These are phyloP conservation scores for Forsythia suspensa DNA, from an alignment of 257 asterid genomes.

Conservation along the genomic window DNA sequence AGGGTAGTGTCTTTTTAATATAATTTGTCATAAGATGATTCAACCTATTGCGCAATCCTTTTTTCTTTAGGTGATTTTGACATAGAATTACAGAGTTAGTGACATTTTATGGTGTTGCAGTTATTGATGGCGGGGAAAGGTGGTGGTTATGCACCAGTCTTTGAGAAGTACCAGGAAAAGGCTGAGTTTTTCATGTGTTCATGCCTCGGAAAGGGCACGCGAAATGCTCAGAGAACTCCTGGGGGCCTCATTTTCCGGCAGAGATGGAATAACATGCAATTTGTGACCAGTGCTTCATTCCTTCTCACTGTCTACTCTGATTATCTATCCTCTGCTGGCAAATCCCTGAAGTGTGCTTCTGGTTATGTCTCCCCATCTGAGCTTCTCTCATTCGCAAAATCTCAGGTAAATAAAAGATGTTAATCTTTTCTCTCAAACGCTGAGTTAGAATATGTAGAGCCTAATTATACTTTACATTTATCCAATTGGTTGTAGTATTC, in stretches of 20 bases:
- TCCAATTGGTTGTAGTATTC: too few species aligned
- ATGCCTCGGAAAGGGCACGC: conserved; percentile 78
- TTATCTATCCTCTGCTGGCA: conserved; percentile 76
- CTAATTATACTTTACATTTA: too few species aligned
- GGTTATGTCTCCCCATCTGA: conserved; percentile 64
- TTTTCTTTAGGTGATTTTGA: background rate
- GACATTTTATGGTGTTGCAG: conserved; percentile 37
- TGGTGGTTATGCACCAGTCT: conserved; percentile 52
- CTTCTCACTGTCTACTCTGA: conserved; percentile 85
- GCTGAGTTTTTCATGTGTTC: conserved; percentile 96
- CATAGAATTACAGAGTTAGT: background rate
- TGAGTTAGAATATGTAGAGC: background rate
- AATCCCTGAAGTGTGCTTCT: conserved; percentile 61
- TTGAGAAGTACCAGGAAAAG: conserved; percentile 66
- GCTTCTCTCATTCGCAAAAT: conserved; percentile 84
- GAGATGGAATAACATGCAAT: conserved; percentile 98
- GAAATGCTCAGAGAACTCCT: conserved; percentile 82
- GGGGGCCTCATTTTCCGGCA: conserved; percentile 92
- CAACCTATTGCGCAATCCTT: too few species aligned
- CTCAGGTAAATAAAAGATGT: conserved; percentile 56
- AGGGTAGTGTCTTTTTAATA: too few species aligned
- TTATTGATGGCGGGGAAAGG: conserved; percentile 86
- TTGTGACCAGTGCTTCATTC: conserved; percentile 91
- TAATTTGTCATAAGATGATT: too few species aligned
- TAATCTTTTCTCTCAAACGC: background rate